Base-by-base conservation (phyloP, 2,329 filamentous ascomycete species). In the Colletotrichum scovillei region DNA sequence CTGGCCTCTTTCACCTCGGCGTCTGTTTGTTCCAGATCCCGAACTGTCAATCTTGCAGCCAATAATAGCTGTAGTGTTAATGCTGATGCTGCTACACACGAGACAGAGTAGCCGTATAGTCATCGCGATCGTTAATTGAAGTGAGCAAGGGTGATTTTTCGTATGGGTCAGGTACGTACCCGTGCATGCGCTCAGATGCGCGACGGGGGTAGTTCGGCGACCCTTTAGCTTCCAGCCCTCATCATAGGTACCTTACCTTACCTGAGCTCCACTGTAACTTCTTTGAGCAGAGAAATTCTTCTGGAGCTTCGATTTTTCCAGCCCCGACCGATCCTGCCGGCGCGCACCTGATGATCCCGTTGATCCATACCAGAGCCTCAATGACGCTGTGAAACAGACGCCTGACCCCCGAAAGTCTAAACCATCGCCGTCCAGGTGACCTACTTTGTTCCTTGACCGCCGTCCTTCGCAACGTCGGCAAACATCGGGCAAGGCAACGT, bases 291-390 rank as follows among this genome's bases (percentile, higher is more conserved):
- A 58, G 55, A 69, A 73, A 73, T 64, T 73, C 67, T 70, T 65
- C 60, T 70, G 70, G 60, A 70, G 70, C 70, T 64, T 73, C 55
- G 26, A 53, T 73, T 70, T 70, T 73, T 56, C 70, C 55, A 73
- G 67, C 28, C 46, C 70, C 66, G 69, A 59, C 58, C 66, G 46
- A 73, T 56, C 22, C 46, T 60, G 55, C 60, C 67, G 35, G 53
- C 55, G 52, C 55, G 60, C 66, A 70, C 59, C 70, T 65, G 46
- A 64, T 65, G 70, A 70, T 70, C 55, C 70, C 28, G 55, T 69
- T 60, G 60, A 65, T 70, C 67, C 19, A 57, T 35, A 26, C 70
- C 32, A 70, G 60, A 65, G 35, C 67, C 55, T 65, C 67, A 70
- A 70, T 73, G 70, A 73, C 70, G 70, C 67, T 46, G 67, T 73